Evolutionary conservation across 2,329 filamentous ascomycete genomes (phyloP), one percentile per base, ranked within the genome.

Genomic region (Fusarium chaquense): DNA sequence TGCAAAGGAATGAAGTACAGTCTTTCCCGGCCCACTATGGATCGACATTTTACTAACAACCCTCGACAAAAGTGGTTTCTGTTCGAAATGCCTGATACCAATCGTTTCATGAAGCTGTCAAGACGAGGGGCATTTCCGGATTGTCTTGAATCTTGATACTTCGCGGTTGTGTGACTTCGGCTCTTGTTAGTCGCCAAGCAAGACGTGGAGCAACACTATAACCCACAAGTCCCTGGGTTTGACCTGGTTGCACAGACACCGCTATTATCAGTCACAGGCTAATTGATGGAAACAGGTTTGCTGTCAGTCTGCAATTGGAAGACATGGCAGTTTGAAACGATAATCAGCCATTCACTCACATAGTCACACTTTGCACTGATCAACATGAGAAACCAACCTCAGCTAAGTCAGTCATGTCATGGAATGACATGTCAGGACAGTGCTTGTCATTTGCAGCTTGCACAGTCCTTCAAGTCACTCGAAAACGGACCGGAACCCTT

Each of bases 401-500:
- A 58, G 44, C 32, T 20, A 18, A 58, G 44, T 24, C 18, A 51
- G 30, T 36, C 49, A 52, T 52, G 24, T 52, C 33, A 52, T 52
- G 33, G 13, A 38, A 49, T 44, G 46, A 16, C 50, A 60, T 44
- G 18, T 46, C 51, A 45, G 63, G 56, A 59, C 73, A 70, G 72
- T 75, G 46, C 55, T 53, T 38, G n/a, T 28, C 45, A 33, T 30
- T 11, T 49, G 16, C 22, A 59, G 50, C 46, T 76, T 73, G 67
- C 76, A 78, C 75, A 75, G 77, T 78, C 44, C 47, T 32, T 33
- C 58, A 74, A 62, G 74, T 77, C 70, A 71, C 71, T 77, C 77
- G 76, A 77, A 76, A 76, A 78, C 73, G 68, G 74, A 77, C 75
- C 78, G 77, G 75, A 78, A 77, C 59, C 72, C 69, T 67, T 71